These are phyloP conservation scores for Acmispon strigosus DNA, from an alignment of 306 rosid species.

Conservation along the genomic window DNA sequence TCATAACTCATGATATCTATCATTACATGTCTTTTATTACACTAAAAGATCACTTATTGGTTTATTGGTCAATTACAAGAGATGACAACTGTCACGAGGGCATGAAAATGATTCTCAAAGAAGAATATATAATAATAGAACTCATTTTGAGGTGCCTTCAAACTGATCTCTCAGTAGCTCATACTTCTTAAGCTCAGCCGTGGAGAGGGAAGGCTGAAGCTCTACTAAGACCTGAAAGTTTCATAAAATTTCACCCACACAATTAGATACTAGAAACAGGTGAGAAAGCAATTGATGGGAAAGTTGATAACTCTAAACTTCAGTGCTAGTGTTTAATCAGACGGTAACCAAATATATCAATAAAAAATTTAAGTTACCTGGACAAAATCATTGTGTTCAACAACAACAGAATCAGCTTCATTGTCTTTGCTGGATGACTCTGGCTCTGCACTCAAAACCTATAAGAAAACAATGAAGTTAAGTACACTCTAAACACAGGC, in stretches of 20 bases:
- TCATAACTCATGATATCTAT: too few species aligned
- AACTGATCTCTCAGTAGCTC: constrained; percentile 83
- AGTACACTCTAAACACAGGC: neutral
- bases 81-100: too few species aligned
- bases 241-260: constrained; percentile 14
- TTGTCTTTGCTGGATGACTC: constrained; percentile 48
- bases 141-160: constrained; percentile 70
- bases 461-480: constrained; percentile 19
- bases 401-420: constrained; percentile 53
- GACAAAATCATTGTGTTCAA: constrained; percentile 64
- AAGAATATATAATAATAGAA: neutral
- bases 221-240: constrained; percentile 61
- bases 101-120: too few species aligned
- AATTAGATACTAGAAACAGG: neutral
- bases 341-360: neutral
- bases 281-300: neutral
- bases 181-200: constrained; percentile 70
- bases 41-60: too few species aligned
- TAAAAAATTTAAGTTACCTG: constrained; percentile 43
- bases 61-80: too few species aligned
- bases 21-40: too few species aligned
- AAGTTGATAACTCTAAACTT: neutral
- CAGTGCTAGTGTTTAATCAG: neutral
- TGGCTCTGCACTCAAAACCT: constrained; percentile 55
- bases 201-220: constrained; percentile 72